These are phyloP conservation scores for Cutaneotrichosporon sp. DNA, from an alignment of 1,284 basidiomycete genomes.

Conservation along the genomic window DNA sequence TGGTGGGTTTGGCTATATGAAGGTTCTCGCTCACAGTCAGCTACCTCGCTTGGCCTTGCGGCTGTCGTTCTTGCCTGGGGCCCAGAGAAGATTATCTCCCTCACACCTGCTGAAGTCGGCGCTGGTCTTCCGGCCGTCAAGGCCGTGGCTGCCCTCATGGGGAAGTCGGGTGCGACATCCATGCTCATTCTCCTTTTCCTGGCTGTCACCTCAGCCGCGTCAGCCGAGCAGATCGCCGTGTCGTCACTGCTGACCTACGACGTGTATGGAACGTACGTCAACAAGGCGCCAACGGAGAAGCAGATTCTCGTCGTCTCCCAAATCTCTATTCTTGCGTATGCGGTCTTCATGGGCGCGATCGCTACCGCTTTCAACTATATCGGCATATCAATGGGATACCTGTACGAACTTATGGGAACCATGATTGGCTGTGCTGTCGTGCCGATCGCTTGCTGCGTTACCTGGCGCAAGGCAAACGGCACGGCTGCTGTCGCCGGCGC, in stretches of 20 bases:
- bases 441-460: constrained; percentile 76
- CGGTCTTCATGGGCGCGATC: constrained; percentile 70
- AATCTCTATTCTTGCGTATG: constrained; percentile 61
- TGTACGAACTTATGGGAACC: constrained; percentile 48
- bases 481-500: constrained; percentile 70
- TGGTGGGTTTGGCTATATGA: neutral
- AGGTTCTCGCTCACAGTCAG: neutral
- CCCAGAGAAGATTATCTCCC: constrained; percentile 52
- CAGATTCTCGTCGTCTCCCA: constrained; percentile 57
- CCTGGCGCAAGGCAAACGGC: constrained; percentile 78
- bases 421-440: constrained; percentile 75
- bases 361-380: constrained; percentile 84
- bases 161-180: constrained; percentile 62
- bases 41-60: constrained; percentile 61
- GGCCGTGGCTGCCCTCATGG: constrained; percentile 69
- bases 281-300: constrained; percentile 56
- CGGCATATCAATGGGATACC: constrained; percentile 69
- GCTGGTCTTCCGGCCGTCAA: constrained; percentile 71
- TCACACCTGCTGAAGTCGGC: constrained; percentile 63
- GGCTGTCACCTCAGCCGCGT: constrained; percentile 74
- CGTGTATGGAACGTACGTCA: constrained; percentile 59
- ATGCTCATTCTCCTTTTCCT: constrained; percentile 49
- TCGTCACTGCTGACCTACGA: constrained; percentile 74
- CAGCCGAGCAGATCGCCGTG: constrained; percentile 85
- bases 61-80: constrained; percentile 67